These are phyloP conservation scores for Globisporangium polare DNA, from an alignment of 352 stramenopile genomes.

Conservation along the genomic window DNA sequence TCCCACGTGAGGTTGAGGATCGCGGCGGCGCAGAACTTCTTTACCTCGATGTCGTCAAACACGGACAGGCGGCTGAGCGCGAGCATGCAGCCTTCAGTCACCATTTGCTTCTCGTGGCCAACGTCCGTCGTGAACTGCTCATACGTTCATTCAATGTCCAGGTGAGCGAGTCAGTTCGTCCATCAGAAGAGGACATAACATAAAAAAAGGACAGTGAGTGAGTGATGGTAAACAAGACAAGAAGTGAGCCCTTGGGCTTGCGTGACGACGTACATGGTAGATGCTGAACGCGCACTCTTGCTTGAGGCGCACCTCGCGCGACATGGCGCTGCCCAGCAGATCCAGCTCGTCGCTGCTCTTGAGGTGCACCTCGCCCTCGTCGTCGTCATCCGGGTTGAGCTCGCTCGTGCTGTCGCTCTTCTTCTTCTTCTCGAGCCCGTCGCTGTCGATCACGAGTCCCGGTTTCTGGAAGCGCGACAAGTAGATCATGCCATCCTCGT, in stretches of 20 bases:
- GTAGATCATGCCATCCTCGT: constrained; percentile 88
- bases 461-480: constrained; percentile 76
- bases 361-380: constrained; percentile 37
- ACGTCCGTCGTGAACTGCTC: constrained; percentile 51
- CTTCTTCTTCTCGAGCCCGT: constrained; percentile 15
- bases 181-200: neutral
- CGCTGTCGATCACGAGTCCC: neutral
- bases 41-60: constrained; percentile 81
- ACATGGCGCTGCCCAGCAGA: constrained; percentile 27
- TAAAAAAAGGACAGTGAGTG: neutral
- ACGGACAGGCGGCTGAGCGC: constrained; percentile 66
- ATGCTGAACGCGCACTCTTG: constrained; percentile 81
- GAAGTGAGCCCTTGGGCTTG: neutral
- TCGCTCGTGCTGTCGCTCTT: constrained; percentile 29
- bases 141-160: neutral
- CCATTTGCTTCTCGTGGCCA: constrained; percentile 74
- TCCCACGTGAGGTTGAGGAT: constrained; percentile 80
- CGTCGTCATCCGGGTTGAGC: constrained; percentile 40
- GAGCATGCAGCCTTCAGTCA: constrained; percentile 68
- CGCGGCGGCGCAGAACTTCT: constrained; percentile 76
- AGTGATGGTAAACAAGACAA: neutral
- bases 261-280: constrained; percentile 46
- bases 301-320: constrained; percentile 65
- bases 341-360: constrained; percentile 52
- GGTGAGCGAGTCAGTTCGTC: neutral